Base-by-base conservation (phyloP, 2,329 filamentous ascomycete genomes). In the Aspergillus vadensis region DNA sequence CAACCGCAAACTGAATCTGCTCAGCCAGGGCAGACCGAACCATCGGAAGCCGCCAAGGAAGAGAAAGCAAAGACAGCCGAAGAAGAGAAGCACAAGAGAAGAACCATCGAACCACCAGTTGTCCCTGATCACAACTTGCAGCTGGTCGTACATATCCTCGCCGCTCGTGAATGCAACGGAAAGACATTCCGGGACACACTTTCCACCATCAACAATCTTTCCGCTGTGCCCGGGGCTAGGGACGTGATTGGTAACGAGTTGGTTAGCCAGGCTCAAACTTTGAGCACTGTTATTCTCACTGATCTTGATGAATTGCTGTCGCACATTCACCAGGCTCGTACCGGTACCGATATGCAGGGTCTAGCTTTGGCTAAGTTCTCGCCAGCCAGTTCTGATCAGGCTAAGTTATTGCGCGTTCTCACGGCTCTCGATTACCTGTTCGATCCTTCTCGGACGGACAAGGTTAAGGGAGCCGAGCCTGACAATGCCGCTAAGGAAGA, bases 181-280 rank as follows among this genome's bases (percentile, higher is more conserved):
- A 97, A 97, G 82, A 98, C 95, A 0, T 99, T 99, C 83, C 91
- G 95, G 73, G 96, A 98, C 76, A 98, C 95, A 0, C 85, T 99
- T 57, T 95, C 94, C 15, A 96, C 96, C n/a, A 97, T 99, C 81
- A 98, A 97, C 80, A 97, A 98, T 71, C 84, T 99, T 47, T 98
- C 93, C 5, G 89, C 91, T 41, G 95, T 99, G 62, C 92, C 94
- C 15, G 92, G 90, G 12, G 92, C 94, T 17, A 95, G 96, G 77
- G 86, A 90, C 56, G 84, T 92, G 10, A 98, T 99, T 74, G 95
- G 95, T n/a, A 88, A 91, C 67, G 94, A 99, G 77, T 84, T 99
- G 54, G 91, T 97, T 60, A 85, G 86, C 52, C 94, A 97, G 76
- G 93, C 95, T 52, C 91, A 94, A 69, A 82, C 87, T 53, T 81